Evolutionary conservation across 2,329 filamentous ascomycete species (phyloP), one percentile per base, ranked within the genome.

Genomic region (Aaosphaeria pasadenensis): DNA sequence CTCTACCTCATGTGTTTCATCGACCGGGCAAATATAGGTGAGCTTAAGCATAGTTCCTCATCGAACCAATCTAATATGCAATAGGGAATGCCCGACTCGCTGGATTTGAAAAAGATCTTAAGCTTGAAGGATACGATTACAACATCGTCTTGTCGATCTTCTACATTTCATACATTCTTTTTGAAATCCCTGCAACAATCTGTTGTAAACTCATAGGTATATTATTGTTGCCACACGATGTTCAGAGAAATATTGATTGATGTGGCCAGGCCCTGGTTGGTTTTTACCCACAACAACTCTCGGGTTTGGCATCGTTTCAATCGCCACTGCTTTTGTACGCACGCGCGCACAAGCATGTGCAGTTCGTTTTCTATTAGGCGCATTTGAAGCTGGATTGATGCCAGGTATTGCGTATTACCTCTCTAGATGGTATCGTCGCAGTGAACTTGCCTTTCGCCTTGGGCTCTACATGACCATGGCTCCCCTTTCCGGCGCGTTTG

Each of bases 401-500:
- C 86, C 86, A 0, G 86, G 85, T 0, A 85, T 86, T 36, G 83
- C 85, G 0, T 89, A 88, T 66, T 88, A 88, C 56, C 70, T 88
- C 4, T 84, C 80, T 0, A 74, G 85, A 45, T 88, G 85, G 85
- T 88, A 88, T 57, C 74, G 82, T n/a, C 74, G 81, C 32, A 77
- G 77, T 45, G 85, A 88, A 64, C 69, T 88, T 7, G 77, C 81
- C 0, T 87, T 87, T 60, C 77, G 85, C 0, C 71, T 88, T 2
- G 79, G 81, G 0, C 69, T 87, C 1, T 88, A 86, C 64, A 80
- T 88, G 48, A 80, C 85, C 44, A 85, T 82, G 77, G 80, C 83
- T 1, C 84, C 84, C 0, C 72, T 88, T 0, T 83, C 84, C 0
- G 85, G 85, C 1, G 84, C 84, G 0, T 87, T 88, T 53, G 85